Conservation (phyloP, 139 green algal genomes). For the Micractinium conductrix region DNA sequence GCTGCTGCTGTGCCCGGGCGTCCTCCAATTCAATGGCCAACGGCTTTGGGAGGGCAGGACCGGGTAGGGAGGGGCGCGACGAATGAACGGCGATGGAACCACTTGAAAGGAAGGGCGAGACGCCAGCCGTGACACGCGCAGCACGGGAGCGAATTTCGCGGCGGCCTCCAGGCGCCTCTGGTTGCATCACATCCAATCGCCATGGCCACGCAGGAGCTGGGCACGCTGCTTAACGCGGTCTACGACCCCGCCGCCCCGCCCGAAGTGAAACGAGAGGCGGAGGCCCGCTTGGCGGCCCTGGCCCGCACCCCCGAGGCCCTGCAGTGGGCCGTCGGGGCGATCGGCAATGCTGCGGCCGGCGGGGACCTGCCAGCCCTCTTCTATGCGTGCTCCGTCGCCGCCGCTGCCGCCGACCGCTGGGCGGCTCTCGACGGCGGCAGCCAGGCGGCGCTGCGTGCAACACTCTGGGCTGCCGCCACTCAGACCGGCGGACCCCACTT, state of each 20-base stretch:
- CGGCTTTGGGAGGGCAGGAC: no score
- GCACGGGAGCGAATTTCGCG: no score
- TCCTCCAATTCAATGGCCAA: no score
- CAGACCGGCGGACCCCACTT: conserved; percentile 15
- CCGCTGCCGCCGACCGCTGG: conserved; percentile 2
- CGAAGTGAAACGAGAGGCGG: conserved; percentile 4
- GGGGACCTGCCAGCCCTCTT: conserved; percentile 19
- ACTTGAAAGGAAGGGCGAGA: no score
- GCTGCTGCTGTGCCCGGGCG: no score
- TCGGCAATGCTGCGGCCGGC: background rate
- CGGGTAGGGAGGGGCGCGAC: no score
- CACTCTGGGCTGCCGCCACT: background rate
- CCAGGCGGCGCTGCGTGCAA: conserved; percentile 8
- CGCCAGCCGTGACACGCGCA: no score
- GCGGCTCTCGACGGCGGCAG: background rate
- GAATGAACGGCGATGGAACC: no score
- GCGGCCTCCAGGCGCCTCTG: no score
- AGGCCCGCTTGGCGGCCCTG: conserved; percentile 9
- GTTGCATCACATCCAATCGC: no score
- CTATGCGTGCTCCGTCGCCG: background rate
- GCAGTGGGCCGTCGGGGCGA: background rate
- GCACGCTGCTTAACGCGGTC: background rate
- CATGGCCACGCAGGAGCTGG: background rate
- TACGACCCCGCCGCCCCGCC: background rate
- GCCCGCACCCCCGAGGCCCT: background rate